These are phyloP conservation scores for Eucalyptus shirleyi DNA, from an alignment of 345 rosid species.

Conservation along the genomic window DNA sequence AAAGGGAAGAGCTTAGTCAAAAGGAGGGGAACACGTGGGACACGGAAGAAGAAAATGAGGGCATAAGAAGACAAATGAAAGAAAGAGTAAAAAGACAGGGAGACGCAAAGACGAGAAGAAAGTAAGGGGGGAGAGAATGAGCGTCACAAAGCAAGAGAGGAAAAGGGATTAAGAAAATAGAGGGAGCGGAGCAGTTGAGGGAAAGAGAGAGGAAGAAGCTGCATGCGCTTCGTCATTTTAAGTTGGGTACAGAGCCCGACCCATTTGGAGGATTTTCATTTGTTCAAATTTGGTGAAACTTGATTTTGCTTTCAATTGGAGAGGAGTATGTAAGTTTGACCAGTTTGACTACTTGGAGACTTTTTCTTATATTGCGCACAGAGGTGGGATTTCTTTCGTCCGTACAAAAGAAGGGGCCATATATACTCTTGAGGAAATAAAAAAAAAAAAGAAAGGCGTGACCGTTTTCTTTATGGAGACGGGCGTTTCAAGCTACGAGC, in stretches of 20 bases:
- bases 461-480: too few relatives aligned
- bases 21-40: background rate
- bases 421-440: too few relatives aligned
- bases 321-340: background rate
- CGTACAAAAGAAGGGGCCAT: too few relatives aligned
- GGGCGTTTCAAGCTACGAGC: too few relatives aligned
- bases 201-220: background rate
- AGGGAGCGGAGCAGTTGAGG: too few relatives aligned
- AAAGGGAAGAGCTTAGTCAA: background rate
- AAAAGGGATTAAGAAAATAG: background rate
- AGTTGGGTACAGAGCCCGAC: too few relatives aligned
- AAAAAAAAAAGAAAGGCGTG: rapidly evolving
- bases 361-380: too few relatives aligned
- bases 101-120: too few relatives aligned
- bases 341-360: background rate
- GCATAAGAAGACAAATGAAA: background rate
- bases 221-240: too few relatives aligned
- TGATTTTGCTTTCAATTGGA: background rate
- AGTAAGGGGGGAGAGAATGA: too few relatives aligned
- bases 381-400: too few relatives aligned
- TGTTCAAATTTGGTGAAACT: background rate
- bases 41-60: background rate
- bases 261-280: too few relatives aligned
- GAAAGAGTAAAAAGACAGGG: background rate
- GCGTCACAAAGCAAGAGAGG: background rate